A percentile compares a stretch with the other conserved stretches of the same genome.
Conservation (phyloP, 306 rosid genomes). For the Crotalaria pallida region DNA sequence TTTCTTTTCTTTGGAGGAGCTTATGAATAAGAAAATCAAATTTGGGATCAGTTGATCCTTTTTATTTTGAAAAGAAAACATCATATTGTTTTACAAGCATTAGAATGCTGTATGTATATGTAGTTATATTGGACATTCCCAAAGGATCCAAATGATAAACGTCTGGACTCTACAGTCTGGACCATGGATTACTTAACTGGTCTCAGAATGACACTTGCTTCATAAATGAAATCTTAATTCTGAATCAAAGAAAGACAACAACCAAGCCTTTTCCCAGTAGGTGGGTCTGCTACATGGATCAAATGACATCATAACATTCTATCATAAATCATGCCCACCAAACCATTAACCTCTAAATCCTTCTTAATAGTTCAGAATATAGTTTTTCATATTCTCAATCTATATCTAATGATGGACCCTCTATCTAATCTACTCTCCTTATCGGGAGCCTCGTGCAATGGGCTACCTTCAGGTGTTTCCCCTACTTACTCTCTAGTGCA, state of each 20-base stretch:
- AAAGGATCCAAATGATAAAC: neutral
- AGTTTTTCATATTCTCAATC: no score
- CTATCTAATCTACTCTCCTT: no score
- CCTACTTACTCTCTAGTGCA: no score
- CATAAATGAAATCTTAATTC: neutral
- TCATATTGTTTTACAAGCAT: neutral
- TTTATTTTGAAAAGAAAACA: neutral
- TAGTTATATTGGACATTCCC: neutral
- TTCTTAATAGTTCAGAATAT: no score
- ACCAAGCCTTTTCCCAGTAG: no score
- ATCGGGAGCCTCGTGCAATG: no score
- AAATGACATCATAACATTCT: neutral
- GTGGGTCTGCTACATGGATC: no score
- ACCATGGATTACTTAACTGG: neutral
- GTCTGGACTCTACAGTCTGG: no score
- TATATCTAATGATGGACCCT: no score
- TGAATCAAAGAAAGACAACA: neutral
- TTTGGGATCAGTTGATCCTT: neutral
- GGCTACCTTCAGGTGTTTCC: no score
- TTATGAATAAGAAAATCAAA: neutral
- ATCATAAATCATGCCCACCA: no score
- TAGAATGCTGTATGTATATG: neutral
- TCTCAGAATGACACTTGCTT: conserved; percentile 5
- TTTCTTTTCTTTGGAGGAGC: neutral
- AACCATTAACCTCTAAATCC: no score